These are phyloP conservation scores for Pseudonitzschia multiseries DNA, from an alignment of 108 stramenopile species.

Conservation along the genomic window DNA sequence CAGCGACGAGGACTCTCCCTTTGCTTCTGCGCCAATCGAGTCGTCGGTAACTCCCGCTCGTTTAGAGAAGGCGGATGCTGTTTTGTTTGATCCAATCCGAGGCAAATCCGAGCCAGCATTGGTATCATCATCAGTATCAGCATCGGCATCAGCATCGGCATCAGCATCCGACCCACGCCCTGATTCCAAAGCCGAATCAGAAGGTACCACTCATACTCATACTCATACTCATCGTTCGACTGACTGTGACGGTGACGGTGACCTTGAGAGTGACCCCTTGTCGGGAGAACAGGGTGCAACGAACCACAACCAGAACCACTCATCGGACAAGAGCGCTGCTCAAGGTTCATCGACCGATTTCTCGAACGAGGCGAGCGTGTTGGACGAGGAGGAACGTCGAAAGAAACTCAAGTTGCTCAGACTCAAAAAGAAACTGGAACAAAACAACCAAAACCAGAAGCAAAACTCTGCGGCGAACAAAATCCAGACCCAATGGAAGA, in stretches of 20 bases:
- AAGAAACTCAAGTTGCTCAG: not conserved
- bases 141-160: no score
- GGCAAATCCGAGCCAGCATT: not conserved
- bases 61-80: not conserved
- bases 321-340: not conserved
- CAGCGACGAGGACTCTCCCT: not conserved
- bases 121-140: no score
- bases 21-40: not conserved
- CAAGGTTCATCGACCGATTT: not conserved
- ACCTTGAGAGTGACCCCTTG: no score
- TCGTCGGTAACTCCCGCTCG: no score
- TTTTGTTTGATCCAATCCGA: not conserved
- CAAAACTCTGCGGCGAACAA: constrained; percentile 51
- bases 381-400: not conserved
- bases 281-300: not conserved
- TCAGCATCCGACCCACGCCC: not conserved
- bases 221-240: no score
- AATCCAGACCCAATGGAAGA: constrained; percentile 69
- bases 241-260: no score
- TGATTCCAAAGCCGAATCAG: not conserved
- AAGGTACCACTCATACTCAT: no score
- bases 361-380: not conserved
- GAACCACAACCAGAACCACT: no score
- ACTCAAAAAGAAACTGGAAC: constrained; percentile 23
- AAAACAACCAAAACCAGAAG: constrained; percentile 36